A percentile compares a stretch with the other conserved stretches of the same genome.
phyloP scores from a whole-genome alignment of 2,329 filamentous ascomycete species.

The Alternaria conjuncta region DNA sequence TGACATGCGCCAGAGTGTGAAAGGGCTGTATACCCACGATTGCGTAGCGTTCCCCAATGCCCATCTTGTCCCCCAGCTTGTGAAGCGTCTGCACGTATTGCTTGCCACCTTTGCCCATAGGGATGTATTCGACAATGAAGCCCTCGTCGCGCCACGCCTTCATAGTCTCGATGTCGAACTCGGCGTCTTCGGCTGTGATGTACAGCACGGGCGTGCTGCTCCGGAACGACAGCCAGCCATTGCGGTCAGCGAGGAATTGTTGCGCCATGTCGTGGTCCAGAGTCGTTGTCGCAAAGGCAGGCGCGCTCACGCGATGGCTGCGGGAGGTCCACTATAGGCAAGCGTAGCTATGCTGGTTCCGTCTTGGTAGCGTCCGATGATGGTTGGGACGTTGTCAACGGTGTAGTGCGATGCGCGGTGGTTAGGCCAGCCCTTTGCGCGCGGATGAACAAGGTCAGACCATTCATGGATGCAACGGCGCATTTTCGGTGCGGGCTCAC shows the following conservation, averaged over 20 bases:
- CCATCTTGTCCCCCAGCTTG: slow-evolving; percentile 60
- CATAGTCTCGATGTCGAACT: slow-evolving; percentile 62
- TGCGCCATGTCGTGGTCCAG: slow-evolving; percentile 35
- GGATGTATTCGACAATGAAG: slow-evolving; percentile 64
- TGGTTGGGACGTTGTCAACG: not conserved
- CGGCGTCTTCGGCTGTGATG: slow-evolving; percentile 59
- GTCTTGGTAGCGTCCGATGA: slow-evolving; percentile 1
- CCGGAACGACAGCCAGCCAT: slow-evolving; percentile 50
- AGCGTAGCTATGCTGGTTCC: slow-evolving; percentile 5
- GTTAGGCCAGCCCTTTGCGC: not conserved
- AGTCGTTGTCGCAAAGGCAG: slow-evolving; percentile 2
- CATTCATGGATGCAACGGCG: not conserved
- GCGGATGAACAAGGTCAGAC: not conserved
- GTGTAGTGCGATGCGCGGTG: not conserved
- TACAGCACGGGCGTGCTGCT: slow-evolving; percentile 55
- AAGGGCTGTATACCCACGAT: slow-evolving; percentile 61
- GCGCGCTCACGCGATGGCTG: slow-evolving; percentile 4
- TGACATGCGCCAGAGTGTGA: slow-evolving; percentile 7
- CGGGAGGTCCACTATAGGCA: slow-evolving; percentile 11
- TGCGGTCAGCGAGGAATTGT: slow-evolving; percentile 45
- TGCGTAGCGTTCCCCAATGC: slow-evolving; percentile 66
- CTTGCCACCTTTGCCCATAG: slow-evolving; percentile 58
- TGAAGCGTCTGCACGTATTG: slow-evolving; percentile 57
- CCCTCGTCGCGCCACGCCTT: slow-evolving; percentile 66
- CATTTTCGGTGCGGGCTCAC: slow-evolving; percentile 7